Conservation (phyloP, 331 rosid species). For the Telfairia occidentalis region DNA sequence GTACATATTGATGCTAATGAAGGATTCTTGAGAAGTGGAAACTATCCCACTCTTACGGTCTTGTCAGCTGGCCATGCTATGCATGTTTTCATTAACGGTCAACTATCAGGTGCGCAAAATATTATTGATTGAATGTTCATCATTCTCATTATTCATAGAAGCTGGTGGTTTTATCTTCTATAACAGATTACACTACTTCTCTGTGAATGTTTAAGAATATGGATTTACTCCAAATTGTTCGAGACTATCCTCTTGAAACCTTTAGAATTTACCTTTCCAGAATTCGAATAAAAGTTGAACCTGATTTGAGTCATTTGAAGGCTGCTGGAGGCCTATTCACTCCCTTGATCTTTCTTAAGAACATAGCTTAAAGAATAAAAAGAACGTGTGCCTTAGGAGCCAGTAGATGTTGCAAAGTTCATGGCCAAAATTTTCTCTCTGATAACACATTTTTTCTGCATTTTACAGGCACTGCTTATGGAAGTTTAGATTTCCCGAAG, state of each 20-base stretch:
- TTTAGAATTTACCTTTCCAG: background rate
- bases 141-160: background rate
- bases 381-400: background rate
- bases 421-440: background rate
- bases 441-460: background rate
- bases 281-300: background rate
- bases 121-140: background rate
- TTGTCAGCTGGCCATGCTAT: constrained; percentile 89
- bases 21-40: constrained; percentile 59
- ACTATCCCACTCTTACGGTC: constrained; percentile 51
- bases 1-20: constrained; percentile 53
- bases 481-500: constrained; percentile 80
- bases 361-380: background rate
- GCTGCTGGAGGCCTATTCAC: background rate
- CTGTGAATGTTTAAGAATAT: background rate
- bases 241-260: background rate
- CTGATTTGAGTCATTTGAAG: background rate
- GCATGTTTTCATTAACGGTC: constrained; percentile 73
- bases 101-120: constrained; percentile 53
- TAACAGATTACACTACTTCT: background rate
- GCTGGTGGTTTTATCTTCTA: background rate
- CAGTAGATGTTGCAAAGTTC: background rate
- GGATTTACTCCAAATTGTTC: background rate
- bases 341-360: background rate
- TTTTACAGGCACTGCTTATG: constrained; percentile 42